These are phyloP conservation scores for Metschnikowia santaceciliae DNA, from an alignment of 805 yeast species.

Conservation along the genomic window DNA sequence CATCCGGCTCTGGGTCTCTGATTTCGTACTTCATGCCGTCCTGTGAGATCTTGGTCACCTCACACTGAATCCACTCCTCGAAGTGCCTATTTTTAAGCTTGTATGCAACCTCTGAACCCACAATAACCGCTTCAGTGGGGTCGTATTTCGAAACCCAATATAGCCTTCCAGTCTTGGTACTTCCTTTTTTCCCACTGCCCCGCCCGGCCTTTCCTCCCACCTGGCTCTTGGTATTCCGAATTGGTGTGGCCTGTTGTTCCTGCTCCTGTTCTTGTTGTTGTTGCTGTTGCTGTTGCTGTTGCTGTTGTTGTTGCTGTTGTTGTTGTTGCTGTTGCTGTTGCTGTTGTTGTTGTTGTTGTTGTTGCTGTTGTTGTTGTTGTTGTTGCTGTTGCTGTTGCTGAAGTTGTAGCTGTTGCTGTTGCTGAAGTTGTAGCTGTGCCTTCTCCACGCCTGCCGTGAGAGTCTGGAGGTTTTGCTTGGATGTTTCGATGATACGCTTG, in stretches of 20 bases:
- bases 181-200: conserved; percentile 15
- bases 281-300: conserved; percentile 4
- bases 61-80: conserved; percentile 98
- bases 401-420: conserved; percentile 6
- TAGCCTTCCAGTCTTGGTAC: conserved; percentile 39
- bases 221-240: conserved; percentile 7
- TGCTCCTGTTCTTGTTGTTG: conserved; percentile 2
- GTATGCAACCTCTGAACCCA: conserved; percentile 87
- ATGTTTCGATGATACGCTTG: conserved; percentile 33
- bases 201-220: conserved; percentile 14
- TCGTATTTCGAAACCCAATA: conserved; percentile 54
- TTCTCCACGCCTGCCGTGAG: conserved; percentile 32
- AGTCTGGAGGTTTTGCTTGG: conserved; percentile 44
- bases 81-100: conserved; percentile 63
- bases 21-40: conserved; percentile 79
- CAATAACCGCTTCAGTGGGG: conserved; percentile 50
- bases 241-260: conserved; percentile 6
- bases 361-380: conserved; percentile 6
- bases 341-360: background rate
- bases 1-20: conserved; percentile 98
- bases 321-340: conserved; percentile 9
- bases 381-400: conserved; percentile 4
- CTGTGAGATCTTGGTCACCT: conserved; percentile 68
- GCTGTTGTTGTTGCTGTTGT: conserved; percentile 7
- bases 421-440: conserved; percentile 13